Evolutionary conservation across 805 yeast species (phyloP), one percentile per base, ranked within the genome.

Genomic region (Cyberlindnera sargentensis): DNA sequence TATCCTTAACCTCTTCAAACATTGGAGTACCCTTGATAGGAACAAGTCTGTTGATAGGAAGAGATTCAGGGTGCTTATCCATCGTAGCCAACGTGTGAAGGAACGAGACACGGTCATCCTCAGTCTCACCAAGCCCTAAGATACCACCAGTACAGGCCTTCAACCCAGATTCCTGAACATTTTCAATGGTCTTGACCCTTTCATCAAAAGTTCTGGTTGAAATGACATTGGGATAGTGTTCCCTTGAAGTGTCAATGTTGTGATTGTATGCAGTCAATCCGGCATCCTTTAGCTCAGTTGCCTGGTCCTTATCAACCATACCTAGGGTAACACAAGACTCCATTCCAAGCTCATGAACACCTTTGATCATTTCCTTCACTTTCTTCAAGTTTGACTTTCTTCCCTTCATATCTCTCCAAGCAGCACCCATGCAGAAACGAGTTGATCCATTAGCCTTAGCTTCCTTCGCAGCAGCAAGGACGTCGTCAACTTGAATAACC

Each of bases 361-460:
- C 72, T 28, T 66, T 58, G 31, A 84, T 80, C 90, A 84, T 84
- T 40, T 76, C 74, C 26, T 76, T 66, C 44, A 84, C 82, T 47
- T 68, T 75, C 46, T 71, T 75, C 48, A 84, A 57, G 1, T 83
- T 87, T 15, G 78, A 72, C 60, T 82, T 84, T 39, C 93, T 68
- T 15, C 93, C 91, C 39, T 68, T 67, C 93, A 84, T 84, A 48
- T 83, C 91, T 59, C 93, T 72, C 93, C 91, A 85, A 2, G 93
- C 93, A 8, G 91, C 87, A 38, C 93, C 93, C 80, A 84, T 75
- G 58, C 93, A 84, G 57, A 84, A 84, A 50, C 93, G 68, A 0
- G 93, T 84, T 1, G 84, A 73, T 0, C 91, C 91, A 50, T 83
- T 82, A 5, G 53, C 65, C 52, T 81, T 80, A 9, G 93, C 90